Percentiles rank a stretch among this genome's conserved stretches.
Evolutionary conservation across 768 basidiomycete genomes (phyloP).

Genomic region (Collybiopsis confluens): DNA sequence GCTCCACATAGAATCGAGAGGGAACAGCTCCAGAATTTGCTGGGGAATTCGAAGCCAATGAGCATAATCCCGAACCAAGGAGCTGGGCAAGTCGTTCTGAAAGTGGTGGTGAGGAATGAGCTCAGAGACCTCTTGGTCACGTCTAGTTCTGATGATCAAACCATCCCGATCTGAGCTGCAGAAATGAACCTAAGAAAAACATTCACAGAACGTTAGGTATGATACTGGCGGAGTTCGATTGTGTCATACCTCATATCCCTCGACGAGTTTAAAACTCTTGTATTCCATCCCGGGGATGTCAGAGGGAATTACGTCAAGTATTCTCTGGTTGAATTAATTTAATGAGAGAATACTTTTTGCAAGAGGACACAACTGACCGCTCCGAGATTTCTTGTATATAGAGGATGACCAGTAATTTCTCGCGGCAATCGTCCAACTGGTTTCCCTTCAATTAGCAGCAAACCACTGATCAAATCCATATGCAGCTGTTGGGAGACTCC

Average conservation of each 20-base stretch:
- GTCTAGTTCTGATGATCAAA: constrained; percentile 22
- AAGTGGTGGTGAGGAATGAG: constrained; percentile 28
- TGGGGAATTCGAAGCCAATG: constrained; percentile 28
- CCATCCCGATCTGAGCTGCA: constrained; percentile 10
- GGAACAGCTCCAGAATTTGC: constrained; percentile 21
- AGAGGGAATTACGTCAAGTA: constrained; percentile 31
- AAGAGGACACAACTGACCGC: constrained; percentile 26
- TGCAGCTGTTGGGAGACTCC: constrained; percentile 26
- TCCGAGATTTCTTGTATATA: constrained; percentile 33
- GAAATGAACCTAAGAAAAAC: constrained; percentile 27
- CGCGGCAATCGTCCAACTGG: constrained; percentile 33
- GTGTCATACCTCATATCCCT: constrained; percentile 17
- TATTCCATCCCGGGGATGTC: constrained; percentile 24
- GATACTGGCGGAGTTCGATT: not conserved
- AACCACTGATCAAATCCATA: constrained; percentile 36
- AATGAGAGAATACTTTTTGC: not conserved
- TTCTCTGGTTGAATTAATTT: constrained; percentile 5
- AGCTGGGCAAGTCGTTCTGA: constrained; percentile 18
- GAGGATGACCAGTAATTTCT: constrained; percentile 24
- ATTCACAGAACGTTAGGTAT: not conserved
- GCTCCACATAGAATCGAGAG: constrained; percentile 19
- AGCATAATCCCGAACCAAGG: constrained; percentile 17
- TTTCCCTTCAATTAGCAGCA: constrained; percentile 37
- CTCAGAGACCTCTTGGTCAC: constrained; percentile 20
- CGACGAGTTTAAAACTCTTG: constrained; percentile 19